Percentiles rank a stretch among this genome's conserved stretches.
Evolutionary conservation across 352 stramenopile species (phyloP).

Genomic region (Pythium diclinum): DNA sequence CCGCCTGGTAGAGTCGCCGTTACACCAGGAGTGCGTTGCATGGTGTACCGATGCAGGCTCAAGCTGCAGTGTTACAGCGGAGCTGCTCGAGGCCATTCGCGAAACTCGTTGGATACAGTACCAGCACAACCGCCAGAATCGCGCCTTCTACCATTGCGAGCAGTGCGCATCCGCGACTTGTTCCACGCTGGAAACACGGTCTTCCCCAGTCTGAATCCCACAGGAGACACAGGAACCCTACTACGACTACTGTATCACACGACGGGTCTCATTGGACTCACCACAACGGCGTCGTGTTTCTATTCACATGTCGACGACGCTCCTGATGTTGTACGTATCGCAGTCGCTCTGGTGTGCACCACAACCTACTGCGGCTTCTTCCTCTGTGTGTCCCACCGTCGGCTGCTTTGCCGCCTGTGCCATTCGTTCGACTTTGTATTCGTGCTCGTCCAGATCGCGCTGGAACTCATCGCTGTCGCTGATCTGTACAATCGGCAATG

Average conservation of each 20-base stretch:
- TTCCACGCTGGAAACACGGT: neutral
- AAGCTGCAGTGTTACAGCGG: neutral
- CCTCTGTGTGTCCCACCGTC: neutral
- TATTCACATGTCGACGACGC: neutral
- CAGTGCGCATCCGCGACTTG: neutral
- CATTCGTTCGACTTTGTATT: neutral
- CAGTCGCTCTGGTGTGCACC: neutral
- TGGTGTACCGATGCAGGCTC: neutral
- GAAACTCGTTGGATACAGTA: neutral
- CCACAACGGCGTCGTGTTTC: neutral
- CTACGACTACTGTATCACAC: neutral
- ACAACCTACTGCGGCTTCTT: neutral
- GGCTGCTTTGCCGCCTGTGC: neutral
- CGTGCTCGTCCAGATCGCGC: neutral
- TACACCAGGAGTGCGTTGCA: neutral
- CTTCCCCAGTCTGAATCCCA: neutral
- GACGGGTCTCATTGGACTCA: neutral
- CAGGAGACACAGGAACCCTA: neutral
- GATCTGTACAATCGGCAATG: neutral
- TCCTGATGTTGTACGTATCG: neutral
- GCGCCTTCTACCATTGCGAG: neutral
- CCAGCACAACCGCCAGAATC: neutral
- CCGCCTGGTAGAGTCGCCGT: neutral
- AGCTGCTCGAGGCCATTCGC: neutral
- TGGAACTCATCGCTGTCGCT: neutral